Conservation (phyloP, 2,329 filamentous ascomycete genomes). For the Penicillium sp. region DNA sequence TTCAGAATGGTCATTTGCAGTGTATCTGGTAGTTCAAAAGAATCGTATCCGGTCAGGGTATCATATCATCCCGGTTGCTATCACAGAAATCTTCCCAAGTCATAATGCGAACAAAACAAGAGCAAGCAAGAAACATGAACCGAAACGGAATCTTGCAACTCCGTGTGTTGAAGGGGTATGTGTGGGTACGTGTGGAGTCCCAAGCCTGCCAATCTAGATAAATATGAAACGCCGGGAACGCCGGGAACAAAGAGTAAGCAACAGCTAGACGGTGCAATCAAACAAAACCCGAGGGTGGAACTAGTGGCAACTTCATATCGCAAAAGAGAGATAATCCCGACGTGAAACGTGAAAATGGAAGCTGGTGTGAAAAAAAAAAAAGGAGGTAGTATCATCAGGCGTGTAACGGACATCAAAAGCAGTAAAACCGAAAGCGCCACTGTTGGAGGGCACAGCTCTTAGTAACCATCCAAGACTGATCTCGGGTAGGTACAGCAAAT, state of each 20-base stretch:
- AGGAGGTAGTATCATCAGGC: background rate
- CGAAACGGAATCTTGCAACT: slow-evolving; percentile 1
- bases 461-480: background rate
- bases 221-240: slow-evolving; percentile 6
- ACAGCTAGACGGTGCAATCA: background rate
- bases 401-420: background rate
- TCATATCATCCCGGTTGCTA: slow-evolving; percentile 20
- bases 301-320: background rate
- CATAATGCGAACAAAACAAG: background rate
- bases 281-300: background rate
- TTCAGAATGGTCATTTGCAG: background rate
- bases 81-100: background rate
- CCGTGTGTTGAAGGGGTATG: slow-evolving; percentile 1
- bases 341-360: background rate
- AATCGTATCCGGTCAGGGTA: slow-evolving; percentile 26
- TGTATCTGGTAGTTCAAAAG: slow-evolving; percentile 10
- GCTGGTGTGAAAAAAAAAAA: background rate
- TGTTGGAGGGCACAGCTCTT: background rate
- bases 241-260: slow-evolving; percentile 12
- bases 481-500: background rate
- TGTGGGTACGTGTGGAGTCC: background rate
- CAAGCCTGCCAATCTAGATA: slow-evolving; percentile 24
- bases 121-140: background rate
- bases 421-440: background rate
- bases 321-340: background rate